Base-by-base conservation (phyloP, 2,329 filamentous ascomycete species). In the Nothopassalora personata region DNA sequence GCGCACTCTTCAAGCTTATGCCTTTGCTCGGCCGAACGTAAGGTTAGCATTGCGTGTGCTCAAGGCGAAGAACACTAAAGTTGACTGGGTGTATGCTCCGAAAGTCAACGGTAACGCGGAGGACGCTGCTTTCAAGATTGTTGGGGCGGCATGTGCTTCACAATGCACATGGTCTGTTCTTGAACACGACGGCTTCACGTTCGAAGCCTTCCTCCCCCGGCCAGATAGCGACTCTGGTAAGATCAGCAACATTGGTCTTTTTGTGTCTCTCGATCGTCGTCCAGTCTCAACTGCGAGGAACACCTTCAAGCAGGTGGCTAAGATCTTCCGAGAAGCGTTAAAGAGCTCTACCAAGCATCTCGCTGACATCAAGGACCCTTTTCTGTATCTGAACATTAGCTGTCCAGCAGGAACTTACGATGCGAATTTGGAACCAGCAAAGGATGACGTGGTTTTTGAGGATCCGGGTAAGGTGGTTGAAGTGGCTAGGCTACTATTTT, bases 401-500 rank as follows among this genome's bases (percentile, higher is more conserved):
- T 91, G 87, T 67, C 80, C 83, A 0, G 69, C 75, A 0, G 79
- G 80, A 30, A 85, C 78, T 59, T 92, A 92, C 66, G 89, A 92
- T 72, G 77, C 81, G 1, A 92, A 91, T 64, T 73, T 91, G 5
- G 85, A 90, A 60, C 83, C 88, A 3, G 77, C 83, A 3, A 92
- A 92, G 69, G 84, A 90, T 58, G 84, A 90, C 66, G 80, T 92
- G 1, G 67, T 90, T 0, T 91, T 92, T 67, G 77, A 76, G 4
- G 76, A 89, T 53, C 81, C 86, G 2, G 66, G 71, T 4, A 19
- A 67, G 0, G 66, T 87, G 3, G 36, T 85, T 5, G 67, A 67
- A 4, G 64, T 77, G 5, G 72, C 79, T 1, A 73, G 78, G 19
- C 70, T 70, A 31, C 66, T 86, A 0, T 78, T 86, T 49, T 65